These are phyloP conservation scores for Aspergillus sp. DNA, from an alignment of 2,329 filamentous ascomycete species.

Conservation along the genomic window DNA sequence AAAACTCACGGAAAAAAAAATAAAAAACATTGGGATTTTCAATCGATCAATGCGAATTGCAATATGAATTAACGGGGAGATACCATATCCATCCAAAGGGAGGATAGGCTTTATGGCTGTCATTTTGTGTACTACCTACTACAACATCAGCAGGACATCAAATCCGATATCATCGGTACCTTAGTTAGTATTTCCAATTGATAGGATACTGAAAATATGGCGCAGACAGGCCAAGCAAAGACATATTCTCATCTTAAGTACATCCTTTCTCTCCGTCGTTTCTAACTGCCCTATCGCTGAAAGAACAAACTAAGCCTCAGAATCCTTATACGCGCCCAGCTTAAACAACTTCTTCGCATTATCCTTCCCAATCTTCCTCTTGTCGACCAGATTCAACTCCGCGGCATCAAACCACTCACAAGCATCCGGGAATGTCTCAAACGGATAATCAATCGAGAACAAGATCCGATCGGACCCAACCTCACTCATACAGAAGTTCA, in stretches of 20 bases:
- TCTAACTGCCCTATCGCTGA: background rate
- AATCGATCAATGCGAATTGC: background rate
- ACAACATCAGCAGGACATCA: background rate
- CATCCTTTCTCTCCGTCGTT: background rate
- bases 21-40: background rate
- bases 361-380: slow-evolving; percentile 46
- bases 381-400: slow-evolving; percentile 38
- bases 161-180: background rate
- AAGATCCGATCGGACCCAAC: slow-evolving; percentile 41
- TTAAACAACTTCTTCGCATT: slow-evolving; percentile 48
- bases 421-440: slow-evolving; percentile 41
- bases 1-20: background rate
- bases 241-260: background rate
- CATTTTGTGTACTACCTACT: background rate
- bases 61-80: no score
- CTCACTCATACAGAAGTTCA: slow-evolving; percentile 42
- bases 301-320: slow-evolving; percentile 19
- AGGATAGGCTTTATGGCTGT: background rate
- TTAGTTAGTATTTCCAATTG: background rate
- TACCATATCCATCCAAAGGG: background rate
- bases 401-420: slow-evolving; percentile 46
- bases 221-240: background rate
- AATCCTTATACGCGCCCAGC: slow-evolving; percentile 34
- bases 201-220: background rate
- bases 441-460: slow-evolving; percentile 45